Evolutionary conservation across 116 monocot species (phyloP), one percentile per base, ranked within the genome.

Genomic region (Papilionanthe hybrid): DNA sequence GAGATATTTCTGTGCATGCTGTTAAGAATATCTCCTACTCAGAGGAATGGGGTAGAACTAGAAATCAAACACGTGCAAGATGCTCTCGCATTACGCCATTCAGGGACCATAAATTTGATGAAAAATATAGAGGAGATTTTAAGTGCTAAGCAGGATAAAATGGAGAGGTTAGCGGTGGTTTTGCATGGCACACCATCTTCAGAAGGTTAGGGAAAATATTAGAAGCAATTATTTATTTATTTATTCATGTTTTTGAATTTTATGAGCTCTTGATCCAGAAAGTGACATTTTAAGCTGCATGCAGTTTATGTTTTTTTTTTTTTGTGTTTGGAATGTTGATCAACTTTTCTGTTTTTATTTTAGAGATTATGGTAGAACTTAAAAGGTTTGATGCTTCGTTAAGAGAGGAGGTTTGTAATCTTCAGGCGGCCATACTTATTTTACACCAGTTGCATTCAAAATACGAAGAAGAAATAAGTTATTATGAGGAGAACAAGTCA

Each of bases 1-100:
- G 88, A 92, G 79, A 91, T 72, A 72, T 97, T 94, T 88, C 84
- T 97, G 8, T 82, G 74, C 48, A 88, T 87, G 72, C 88, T 97
- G 42, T 80, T 94, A 53, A 77, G 78, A 84, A 83, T 83, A 42
- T 78, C 69, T 25, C 73, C 79, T 77, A 50, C 75, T 75, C 83
- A 84, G n/a, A 81, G 63, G 12, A 77, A 55, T 75, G 73, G 80
- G 41, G 74, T 49, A 37, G 86, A 69, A 55, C 72, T 56, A 75
- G 73, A 37, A 6, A 71, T 84, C 37, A 79, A 83, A 67, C 75
- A 81, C 82, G 85, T 92, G 77, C 85, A 92, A 77, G 84, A 94
- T 82, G 87, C 91, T 22, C 94, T 97, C 81, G 81, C 78, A 72
- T 83, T 67, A 37, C 91, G 92, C 3, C 82, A 82, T 86, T 81